Conservation (phyloP, 2,329 filamentous ascomycete genomes). For the Elsinoe ampelina region DNA sequence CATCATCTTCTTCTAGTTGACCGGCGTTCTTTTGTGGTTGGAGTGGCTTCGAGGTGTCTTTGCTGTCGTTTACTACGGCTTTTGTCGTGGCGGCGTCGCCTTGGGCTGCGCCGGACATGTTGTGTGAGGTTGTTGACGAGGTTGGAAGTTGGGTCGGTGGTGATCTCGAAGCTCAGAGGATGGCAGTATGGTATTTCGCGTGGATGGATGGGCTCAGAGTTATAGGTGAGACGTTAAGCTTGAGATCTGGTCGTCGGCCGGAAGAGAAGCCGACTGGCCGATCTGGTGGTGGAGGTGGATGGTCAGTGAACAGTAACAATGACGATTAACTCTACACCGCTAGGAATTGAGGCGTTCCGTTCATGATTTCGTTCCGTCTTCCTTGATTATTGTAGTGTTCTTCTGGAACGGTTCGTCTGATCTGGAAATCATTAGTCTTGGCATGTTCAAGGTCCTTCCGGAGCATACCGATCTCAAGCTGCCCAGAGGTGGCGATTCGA, state of each 20-base stretch:
- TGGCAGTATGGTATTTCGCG: neutral
- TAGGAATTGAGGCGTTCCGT: too few species aligned
- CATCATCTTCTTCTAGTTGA: constrained; percentile 89
- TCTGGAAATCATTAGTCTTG: too few species aligned
- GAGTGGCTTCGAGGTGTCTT: constrained; percentile 38
- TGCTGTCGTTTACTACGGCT: constrained; percentile 30
- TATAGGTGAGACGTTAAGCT: constrained; percentile 3
- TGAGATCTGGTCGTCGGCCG: neutral
- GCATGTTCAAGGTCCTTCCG: too few species aligned
- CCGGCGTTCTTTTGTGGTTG: constrained; percentile 54
- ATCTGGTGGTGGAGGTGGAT: neutral
- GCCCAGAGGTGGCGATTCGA: neutral
- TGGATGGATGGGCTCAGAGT: neutral
- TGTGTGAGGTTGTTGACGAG: neutral
- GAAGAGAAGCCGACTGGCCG: constrained; percentile 3
- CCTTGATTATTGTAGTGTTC: too few species aligned
- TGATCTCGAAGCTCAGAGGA: neutral
- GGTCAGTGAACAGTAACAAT: constrained; percentile 5
- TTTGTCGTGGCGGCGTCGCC: constrained; percentile 33
- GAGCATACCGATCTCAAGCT: neutral
- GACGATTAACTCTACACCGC: neutral
- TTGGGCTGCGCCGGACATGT: constrained; percentile 41
- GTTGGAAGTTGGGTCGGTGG: too few species aligned
- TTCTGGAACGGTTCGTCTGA: too few species aligned
- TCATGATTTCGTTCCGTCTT: too few species aligned